These are phyloP conservation scores for Yamadazyma sp. DNA, from an alignment of 805 yeast genomes.

Conservation along the genomic window DNA sequence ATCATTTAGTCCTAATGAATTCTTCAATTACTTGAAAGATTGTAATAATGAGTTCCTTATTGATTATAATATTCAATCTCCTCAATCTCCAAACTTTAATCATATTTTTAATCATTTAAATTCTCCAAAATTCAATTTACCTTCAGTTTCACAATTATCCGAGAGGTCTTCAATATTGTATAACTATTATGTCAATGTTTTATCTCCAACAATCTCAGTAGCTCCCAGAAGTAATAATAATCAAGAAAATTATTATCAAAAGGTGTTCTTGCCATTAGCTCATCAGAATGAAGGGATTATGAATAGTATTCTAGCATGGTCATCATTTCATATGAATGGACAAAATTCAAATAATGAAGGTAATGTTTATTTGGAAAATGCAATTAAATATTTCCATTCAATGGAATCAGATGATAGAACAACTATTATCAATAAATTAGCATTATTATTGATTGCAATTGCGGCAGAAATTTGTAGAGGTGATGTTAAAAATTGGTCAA, in stretches of 20 bases:
- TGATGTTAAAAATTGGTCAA: conserved; percentile 74
- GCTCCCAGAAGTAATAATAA: conserved; percentile 40
- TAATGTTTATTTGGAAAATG: conserved; percentile 42
- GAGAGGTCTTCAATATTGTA: conserved; percentile 26
- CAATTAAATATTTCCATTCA: conserved; percentile 36
- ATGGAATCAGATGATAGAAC: conserved; percentile 24
- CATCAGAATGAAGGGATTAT: conserved; percentile 49
- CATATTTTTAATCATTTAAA: conserved; percentile 8
- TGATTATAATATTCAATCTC: conserved; percentile 1
- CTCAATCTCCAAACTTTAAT: conserved; percentile 4
- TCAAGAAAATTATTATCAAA: conserved; percentile 48
- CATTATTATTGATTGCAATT: conserved; percentile 63
- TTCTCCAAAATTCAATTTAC: conserved; percentile 7
- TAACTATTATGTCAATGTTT: conserved; percentile 46
- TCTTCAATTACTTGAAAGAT: conserved; percentile 6
- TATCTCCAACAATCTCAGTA: conserved; percentile 42
- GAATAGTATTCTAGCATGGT: conserved; percentile 53
- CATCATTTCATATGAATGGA: conserved; percentile 49
- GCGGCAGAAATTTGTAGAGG: conserved; percentile 86
- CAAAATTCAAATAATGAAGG: conserved; percentile 36
- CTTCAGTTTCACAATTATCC: conserved; percentile 1
- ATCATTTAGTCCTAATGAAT: conserved; percentile 3
- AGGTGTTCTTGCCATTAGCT: conserved; percentile 54
- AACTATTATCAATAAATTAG: conserved; percentile 46
- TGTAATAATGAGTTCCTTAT: conserved; percentile 3